A percentile compares a stretch with the other conserved stretches of the same genome.
Evolutionary conservation across 2,329 filamentous ascomycete species (phyloP).

Genomic region (Penicillium glabrum): DNA sequence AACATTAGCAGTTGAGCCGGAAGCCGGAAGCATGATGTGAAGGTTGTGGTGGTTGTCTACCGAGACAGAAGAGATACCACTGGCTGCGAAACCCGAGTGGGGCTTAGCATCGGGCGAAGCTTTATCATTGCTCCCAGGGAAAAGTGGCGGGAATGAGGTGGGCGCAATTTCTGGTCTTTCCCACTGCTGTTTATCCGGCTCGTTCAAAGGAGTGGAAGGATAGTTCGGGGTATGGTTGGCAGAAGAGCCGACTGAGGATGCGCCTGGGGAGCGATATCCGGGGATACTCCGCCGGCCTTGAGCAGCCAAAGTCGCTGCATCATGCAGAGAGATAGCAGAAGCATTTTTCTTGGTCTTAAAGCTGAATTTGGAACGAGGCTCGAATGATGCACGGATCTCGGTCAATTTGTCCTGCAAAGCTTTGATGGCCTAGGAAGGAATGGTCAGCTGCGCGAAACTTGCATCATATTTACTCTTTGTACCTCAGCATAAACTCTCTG

Average conservation of each 20-base stretch:
- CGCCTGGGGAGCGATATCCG: conserved; percentile 42
- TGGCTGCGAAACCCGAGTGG: conserved; percentile 58
- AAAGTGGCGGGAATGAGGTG: conserved; percentile 32
- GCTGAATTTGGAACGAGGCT: conserved; percentile 77
- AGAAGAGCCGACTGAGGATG: conserved; percentile 44
- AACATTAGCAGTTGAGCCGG: conserved; percentile 68
- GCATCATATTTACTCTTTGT: conserved; percentile 12
- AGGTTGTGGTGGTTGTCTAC: conserved; percentile 67
- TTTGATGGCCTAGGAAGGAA: conserved; percentile 68
- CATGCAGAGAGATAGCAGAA: conserved; percentile 55
- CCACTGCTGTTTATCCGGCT: conserved; percentile 33
- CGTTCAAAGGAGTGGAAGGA: conserved; percentile 38
- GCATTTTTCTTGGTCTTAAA: conserved; percentile 67
- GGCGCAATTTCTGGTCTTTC: conserved; percentile 37
- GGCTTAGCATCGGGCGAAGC: conserved; percentile 17
- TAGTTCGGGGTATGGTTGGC: conserved; percentile 35
- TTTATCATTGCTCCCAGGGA: conserved; percentile 18
- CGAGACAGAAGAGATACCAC: conserved; percentile 54
- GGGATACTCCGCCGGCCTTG: conserved; percentile 47
- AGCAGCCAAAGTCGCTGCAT: conserved; percentile 56
- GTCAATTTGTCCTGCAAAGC: conserved; percentile 75
- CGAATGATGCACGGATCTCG: conserved; percentile 64
- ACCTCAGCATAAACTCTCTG: conserved; percentile 83
- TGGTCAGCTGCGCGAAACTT: background rate
- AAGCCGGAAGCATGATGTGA: conserved; percentile 74